These are phyloP conservation scores for Coemansia sp. DNA, from an alignment of 192 early-diverging fungal genomes.

Conservation along the genomic window DNA sequence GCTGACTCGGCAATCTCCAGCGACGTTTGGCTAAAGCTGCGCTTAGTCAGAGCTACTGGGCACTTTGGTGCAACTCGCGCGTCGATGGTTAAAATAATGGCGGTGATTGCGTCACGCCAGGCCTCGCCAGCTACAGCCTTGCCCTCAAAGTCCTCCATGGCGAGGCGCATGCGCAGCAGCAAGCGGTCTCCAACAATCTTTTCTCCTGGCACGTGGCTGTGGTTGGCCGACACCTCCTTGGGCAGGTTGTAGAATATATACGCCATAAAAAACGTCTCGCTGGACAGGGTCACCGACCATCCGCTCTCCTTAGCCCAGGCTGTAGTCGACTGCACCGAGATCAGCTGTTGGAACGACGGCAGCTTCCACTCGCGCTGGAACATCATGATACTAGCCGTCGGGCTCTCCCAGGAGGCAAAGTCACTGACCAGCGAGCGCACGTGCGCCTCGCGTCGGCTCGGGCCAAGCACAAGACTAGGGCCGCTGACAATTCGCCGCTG, in stretches of 20 bases:
- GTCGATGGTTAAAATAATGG: conserved; percentile 52
- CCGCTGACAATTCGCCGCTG: conserved; percentile 32
- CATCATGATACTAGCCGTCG: conserved; percentile 53
- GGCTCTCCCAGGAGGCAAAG: conserved; percentile 54
- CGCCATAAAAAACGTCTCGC: conserved; percentile 53
- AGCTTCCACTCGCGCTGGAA: conserved; percentile 57
- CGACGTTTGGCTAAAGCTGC: conserved; percentile 46
- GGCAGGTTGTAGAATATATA: conserved; percentile 51
- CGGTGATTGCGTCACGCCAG: conserved; percentile 51
- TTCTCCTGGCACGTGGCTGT: conserved; percentile 23
- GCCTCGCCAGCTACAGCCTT: conserved; percentile 35
- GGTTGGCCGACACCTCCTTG: conserved; percentile 21
- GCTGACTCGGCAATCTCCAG: conserved; percentile 9
- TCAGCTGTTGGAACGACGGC: conserved; percentile 53
- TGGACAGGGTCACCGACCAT: conserved; percentile 49
- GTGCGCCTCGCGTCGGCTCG: conserved; percentile 32
- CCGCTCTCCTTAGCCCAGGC: conserved; percentile 47
- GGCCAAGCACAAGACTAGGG: conserved; percentile 22
- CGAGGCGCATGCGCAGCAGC: conserved; percentile 52
- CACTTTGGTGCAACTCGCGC: conserved; percentile 41
- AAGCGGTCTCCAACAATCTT: conserved; percentile 47
- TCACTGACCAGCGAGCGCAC: conserved; percentile 49
- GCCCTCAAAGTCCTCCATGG: conserved; percentile 51
- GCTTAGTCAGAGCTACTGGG: conserved; percentile 9
- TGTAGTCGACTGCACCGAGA: conserved; percentile 37